Evolutionary conservation across 2,329 filamentous ascomycete species (phyloP).

Genomic region (Fusarium paranaense): DNA sequence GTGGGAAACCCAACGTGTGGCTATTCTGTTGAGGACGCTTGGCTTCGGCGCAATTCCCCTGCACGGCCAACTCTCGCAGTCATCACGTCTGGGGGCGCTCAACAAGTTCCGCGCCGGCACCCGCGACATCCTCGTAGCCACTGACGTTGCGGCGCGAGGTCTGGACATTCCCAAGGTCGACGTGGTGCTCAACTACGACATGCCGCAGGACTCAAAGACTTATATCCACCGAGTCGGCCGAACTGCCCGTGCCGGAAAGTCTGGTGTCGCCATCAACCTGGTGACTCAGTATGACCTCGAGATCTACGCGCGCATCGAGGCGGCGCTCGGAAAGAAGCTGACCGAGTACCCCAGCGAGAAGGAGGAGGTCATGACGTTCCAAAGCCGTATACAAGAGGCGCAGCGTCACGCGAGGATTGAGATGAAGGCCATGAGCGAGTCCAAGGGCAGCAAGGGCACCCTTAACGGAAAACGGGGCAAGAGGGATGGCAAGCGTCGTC

Average conservation of each 20-base stretch:
- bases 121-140: slow-evolving; percentile 90
- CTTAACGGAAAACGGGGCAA: slow-evolving; percentile 54
- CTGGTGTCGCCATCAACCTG: slow-evolving; percentile 82
- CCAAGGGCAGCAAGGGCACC: slow-evolving; percentile 67
- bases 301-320: slow-evolving; percentile 84
- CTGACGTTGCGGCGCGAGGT: slow-evolving; percentile 93
- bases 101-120: slow-evolving; percentile 87
- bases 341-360: slow-evolving; percentile 76
- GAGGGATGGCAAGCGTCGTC: slow-evolving; percentile 56
- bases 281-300: slow-evolving; percentile 91
- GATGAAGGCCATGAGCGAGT: slow-evolving; percentile 84
- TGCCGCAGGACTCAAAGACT: slow-evolving; percentile 87
- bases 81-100: slow-evolving; percentile 84
- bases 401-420: slow-evolving; percentile 82
- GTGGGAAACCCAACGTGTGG: slow-evolving; percentile 87
- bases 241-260: slow-evolving; percentile 87
- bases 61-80: slow-evolving; percentile 92
- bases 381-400: slow-evolving; percentile 82
- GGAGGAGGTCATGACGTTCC: slow-evolving; percentile 88
- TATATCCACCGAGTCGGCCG: slow-evolving; percentile 92
- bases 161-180: slow-evolving; percentile 94
- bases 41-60: slow-evolving; percentile 93
- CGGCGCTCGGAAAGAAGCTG: slow-evolving; percentile 82
- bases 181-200: slow-evolving; percentile 85
- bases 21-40: slow-evolving; percentile 84